Base-by-base conservation (phyloP, 108 stramenopile species). In the Cyclostephanos invisitatus region DNA sequence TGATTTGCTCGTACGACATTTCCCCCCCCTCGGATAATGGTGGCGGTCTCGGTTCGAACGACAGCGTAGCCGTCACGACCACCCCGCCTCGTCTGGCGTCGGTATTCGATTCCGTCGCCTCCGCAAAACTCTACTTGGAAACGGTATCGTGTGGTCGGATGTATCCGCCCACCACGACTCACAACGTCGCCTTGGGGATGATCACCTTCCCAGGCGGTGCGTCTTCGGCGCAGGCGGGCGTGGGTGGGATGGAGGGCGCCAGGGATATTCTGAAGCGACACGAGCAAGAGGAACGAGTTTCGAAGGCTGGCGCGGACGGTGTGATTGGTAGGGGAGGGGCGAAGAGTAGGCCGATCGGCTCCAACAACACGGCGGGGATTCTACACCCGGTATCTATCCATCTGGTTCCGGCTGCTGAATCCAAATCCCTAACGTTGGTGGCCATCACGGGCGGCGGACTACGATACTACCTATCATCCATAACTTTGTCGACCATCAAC, bases 171-270 rank as follows among this genome's bases (percentile, higher is more conserved):
- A 25, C 64, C 15, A 78, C 81, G 14, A 75, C 80, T 28, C 73
- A 77, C 3, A 60, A 67, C 7, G 69, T 88, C 3, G 89, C 81
- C 18, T 32, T 80, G 17, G 80, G 80, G 18, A 70, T 58, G 25
- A 80, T 94, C 14, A 80, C 69, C 18, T 94, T 94, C 69, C 85
- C 87, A 14, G 93, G 93, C 20, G 89, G 88, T 15, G 81, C 84
- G 50, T 68, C 77, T 10, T 77, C 85, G 7, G 93, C 93, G 17
- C 87, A 89, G 79, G 86, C 87, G 48, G 93, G 93, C 29, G 91
- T 95, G 17, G 93, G 93, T 24, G 91, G 93, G 21, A 95, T 95
- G 93, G 90, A 95, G 15, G 93, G 93, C 24, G 93, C 93, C 14
- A 65, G 91, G 27, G 69, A 72, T 9, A 88, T 92, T 21, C 73